A percentile compares a stretch with the other conserved stretches of the same genome.
Evolutionary conservation across 139 green algal species (phyloP).

Genomic region (Parachlorella kessleri): DNA sequence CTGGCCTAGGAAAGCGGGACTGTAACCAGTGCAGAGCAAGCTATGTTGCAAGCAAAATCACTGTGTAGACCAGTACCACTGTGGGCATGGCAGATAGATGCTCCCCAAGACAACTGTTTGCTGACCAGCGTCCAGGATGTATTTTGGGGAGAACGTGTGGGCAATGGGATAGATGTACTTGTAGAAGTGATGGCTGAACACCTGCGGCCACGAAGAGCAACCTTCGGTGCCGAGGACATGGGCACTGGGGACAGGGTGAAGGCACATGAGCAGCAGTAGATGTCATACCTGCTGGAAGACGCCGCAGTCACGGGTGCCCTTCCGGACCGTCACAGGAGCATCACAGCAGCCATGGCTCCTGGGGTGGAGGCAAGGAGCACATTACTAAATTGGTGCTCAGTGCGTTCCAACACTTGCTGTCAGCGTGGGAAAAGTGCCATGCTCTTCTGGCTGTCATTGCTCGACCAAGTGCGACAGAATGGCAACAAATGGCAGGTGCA

Average conservation of each 20-base stretch:
- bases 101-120: not conserved
- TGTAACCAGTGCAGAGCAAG: not conserved
- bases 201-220: too few species aligned
- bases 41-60: not conserved
- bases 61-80: too few species aligned
- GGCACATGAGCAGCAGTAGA: too few species aligned
- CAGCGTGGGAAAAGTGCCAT: too few species aligned
- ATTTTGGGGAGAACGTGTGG: not conserved
- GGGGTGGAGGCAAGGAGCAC: not conserved
- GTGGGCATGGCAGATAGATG: too few species aligned
- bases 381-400: not conserved
- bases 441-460: too few species aligned
- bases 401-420: too few species aligned
- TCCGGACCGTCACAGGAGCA: not conserved
- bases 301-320: not conserved
- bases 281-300: constrained; percentile 24
- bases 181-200: constrained; percentile 12
- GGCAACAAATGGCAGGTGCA: too few species aligned
- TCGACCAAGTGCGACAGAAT: too few species aligned
- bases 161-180: constrained; percentile 7
- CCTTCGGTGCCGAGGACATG: too few species aligned
- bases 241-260: too few species aligned
- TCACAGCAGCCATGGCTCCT: constrained; percentile 10
- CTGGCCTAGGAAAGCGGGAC: too few species aligned
- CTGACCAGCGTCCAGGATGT: constrained; percentile 22